These are phyloP conservation scores for Fragaria iinumae DNA, from an alignment of 306 rosid species.

Conservation along the genomic window DNA sequence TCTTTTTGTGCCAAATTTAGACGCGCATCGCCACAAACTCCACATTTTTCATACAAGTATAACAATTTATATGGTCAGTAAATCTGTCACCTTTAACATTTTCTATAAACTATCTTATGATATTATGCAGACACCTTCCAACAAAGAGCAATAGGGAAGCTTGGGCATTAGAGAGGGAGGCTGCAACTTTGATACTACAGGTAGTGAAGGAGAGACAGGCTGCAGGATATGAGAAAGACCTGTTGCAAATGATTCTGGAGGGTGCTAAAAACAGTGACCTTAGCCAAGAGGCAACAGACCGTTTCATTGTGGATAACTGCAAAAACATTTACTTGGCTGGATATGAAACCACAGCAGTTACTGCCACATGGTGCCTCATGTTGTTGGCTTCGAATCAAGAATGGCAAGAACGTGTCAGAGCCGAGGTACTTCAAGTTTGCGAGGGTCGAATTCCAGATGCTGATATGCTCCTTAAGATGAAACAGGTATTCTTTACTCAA, in stretches of 20 bases:
- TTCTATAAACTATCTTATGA: background rate
- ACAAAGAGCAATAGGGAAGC: conserved; percentile 46
- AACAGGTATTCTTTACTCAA: background rate
- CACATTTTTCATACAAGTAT: background rate
- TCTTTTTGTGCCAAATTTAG: background rate
- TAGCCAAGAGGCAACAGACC: conserved; percentile 19
- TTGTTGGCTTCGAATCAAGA: conserved; percentile 43
- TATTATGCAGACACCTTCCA: conserved; percentile 37
- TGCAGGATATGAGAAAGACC: conserved; percentile 20
- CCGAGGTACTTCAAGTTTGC: background rate
- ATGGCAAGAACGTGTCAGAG: conserved; percentile 47
- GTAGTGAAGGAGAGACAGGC: conserved; percentile 15
- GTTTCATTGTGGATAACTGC: conserved; percentile 40
- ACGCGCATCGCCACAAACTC: background rate
- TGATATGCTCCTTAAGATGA: conserved; percentile 4
- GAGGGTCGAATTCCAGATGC: background rate
- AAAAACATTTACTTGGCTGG: conserved; percentile 45
- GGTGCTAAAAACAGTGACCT: conserved; percentile 34
- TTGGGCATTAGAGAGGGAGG: conserved; percentile 46
- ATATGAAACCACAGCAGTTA: conserved; percentile 44
- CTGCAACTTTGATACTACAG: conserved; percentile 31
- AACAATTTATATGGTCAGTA: background rate
- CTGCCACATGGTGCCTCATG: conserved; percentile 46
- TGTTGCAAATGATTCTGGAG: conserved; percentile 40
- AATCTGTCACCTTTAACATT: background rate